Base-by-base conservation (phyloP, 1,284 basidiomycete genomes). In the Ganoderma multipileum region DNA sequence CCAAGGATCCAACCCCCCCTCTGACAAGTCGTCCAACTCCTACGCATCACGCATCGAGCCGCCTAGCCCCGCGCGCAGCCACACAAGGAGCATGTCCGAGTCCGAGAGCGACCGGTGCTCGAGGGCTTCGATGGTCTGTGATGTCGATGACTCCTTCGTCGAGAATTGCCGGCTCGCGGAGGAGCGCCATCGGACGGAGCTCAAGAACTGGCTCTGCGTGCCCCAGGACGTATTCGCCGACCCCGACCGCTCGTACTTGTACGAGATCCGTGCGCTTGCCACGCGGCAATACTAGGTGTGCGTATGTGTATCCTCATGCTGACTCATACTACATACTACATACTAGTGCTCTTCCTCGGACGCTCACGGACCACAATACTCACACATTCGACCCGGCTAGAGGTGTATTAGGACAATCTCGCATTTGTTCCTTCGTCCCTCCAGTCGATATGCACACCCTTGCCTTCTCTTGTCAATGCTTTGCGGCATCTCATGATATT, bases 191-290 rank as follows among this genome's bases (percentile, higher is more conserved):
- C 86, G 87, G 61, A 80, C 80, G 38, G 95, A 97, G 81, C 92
- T 96, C 87, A 90, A 88, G 72, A 91, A 91, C 8, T 97, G 95
- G 96, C 84, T 87, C 41, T 68, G 68, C 3, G 59, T 67, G 39
- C 60, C 79, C 73, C 83, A 84, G 50, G 82, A 84, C 70, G 71
- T 81, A 38, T 84, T 81, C 71, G 78, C 82, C 30, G 83, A 85
- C 67, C 82, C 85, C 39, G 88, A 89, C 75, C 87, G 89, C 67
- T 84, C 86, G 60, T 85, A 88, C 75, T 83, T 95, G 42, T 92
- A 88, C 79, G 93, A 94, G 79, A 94, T 95, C 72, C 89, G 92
- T 73, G 90, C 91, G 44, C 86, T 95, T 71, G 92, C 92, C 28
- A 94, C 92, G 42, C 87, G 92, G 76, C 90, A 89, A 78, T 94